These are phyloP conservation scores for Tilletiopsis washingtonensis DNA, from an alignment of 1,284 basidiomycete genomes.

Conservation along the genomic window DNA sequence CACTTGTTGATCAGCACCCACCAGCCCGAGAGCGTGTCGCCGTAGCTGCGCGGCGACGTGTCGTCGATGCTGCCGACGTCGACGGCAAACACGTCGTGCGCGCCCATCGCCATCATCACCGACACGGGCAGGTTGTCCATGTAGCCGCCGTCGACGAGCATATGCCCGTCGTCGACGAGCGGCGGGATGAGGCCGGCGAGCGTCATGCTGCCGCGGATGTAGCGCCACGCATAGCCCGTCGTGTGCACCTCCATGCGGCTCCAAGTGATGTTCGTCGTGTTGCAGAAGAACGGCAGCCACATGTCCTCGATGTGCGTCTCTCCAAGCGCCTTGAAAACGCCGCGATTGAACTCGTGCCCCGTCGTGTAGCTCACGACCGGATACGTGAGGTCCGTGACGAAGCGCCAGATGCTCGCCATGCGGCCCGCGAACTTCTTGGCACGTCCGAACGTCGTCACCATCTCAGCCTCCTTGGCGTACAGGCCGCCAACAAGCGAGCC, in stretches of 20 bases:
- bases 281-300: slow-evolving; percentile 98
- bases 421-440: slow-evolving; percentile 83
- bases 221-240: slow-evolving; percentile 64
- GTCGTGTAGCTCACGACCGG: slow-evolving; percentile 97
- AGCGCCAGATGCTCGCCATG: slow-evolving; percentile 90
- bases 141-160: slow-evolving; percentile 45
- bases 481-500: slow-evolving; percentile 85
- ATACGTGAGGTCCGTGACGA: slow-evolving; percentile 91
- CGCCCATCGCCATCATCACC: slow-evolving; percentile 85
- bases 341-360: slow-evolving; percentile 53
- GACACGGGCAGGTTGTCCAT: slow-evolving; percentile 57
- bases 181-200: slow-evolving; percentile 90
- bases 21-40: slow-evolving; percentile 92
- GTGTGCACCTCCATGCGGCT: slow-evolving; percentile 96
- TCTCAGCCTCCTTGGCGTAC: slow-evolving; percentile 86
- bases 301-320: slow-evolving; percentile 95
- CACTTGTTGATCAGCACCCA: slow-evolving; percentile 88
- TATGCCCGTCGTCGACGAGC: slow-evolving; percentile 83
- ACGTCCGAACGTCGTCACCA: slow-evolving; percentile 74
- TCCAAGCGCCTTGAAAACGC: slow-evolving; percentile 62
- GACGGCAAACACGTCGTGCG: slow-evolving; percentile 83
- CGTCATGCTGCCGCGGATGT: slow-evolving; percentile 89
- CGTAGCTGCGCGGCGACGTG: slow-evolving; percentile 86
- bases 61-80: slow-evolving; percentile 96
- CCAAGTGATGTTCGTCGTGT: slow-evolving; percentile 96